A percentile compares a stretch with the other conserved stretches of the same genome.
Evolutionary conservation across 208 protist species (phyloP).

Genomic region (Trypanosoma melophagium): DNA sequence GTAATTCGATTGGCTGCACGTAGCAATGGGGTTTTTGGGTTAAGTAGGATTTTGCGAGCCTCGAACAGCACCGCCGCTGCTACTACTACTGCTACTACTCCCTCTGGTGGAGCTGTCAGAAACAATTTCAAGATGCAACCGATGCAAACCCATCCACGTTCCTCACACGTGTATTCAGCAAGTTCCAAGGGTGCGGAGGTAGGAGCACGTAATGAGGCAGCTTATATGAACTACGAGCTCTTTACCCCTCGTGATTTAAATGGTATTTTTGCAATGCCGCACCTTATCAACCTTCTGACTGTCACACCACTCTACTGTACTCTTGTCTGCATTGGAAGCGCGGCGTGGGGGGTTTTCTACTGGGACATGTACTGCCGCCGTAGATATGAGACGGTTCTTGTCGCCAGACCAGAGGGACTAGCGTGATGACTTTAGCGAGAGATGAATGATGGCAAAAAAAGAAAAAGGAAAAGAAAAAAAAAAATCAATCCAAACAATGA

Average conservation of each 20-base stretch:
- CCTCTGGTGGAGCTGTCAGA: conserved; percentile 35
- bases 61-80: background rate
- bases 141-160: conserved; percentile 66
- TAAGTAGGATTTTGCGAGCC: conserved; percentile 28
- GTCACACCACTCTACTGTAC: conserved; percentile 70
- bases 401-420: conserved; percentile 61
- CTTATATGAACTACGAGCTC: conserved; percentile 82
- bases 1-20: conserved; percentile 33
- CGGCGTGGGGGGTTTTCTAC: conserved; percentile 81
- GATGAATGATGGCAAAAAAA: background rate
- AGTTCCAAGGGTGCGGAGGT: conserved; percentile 82
- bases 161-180: conserved; percentile 66
- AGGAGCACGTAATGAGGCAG: conserved; percentile 85
- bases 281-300: conserved; percentile 75
- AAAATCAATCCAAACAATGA: background rate
- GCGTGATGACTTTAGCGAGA: conserved; percentile 7
- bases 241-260: conserved; percentile 55
- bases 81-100: background rate
- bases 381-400: conserved; percentile 80
- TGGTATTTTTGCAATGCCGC: conserved; percentile 67
- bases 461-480: background rate
- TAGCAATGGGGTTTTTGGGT: conserved; percentile 29
- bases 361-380: conserved; percentile 84
- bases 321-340: conserved; percentile 53
- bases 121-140: conserved; percentile 59